These are phyloP conservation scores for Orbilia quercus DNA, from an alignment of 2,329 filamentous ascomycete genomes.

Conservation along the genomic window DNA sequence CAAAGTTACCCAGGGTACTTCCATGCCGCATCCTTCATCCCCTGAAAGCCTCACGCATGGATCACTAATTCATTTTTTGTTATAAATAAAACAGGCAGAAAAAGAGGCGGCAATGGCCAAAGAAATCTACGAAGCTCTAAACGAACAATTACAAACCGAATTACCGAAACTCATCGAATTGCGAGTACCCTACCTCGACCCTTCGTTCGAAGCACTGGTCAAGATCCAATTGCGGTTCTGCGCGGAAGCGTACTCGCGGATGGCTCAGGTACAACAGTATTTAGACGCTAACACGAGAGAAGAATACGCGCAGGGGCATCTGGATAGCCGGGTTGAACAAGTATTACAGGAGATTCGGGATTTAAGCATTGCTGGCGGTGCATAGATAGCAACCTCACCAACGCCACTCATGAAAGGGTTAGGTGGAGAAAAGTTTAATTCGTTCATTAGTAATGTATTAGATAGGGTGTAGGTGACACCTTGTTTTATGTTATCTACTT, in stretches of 20 bases:
- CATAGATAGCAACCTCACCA: too few species aligned
- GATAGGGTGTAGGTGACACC: too few species aligned
- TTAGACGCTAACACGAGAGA: conserved; percentile 94
- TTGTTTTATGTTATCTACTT: not conserved
- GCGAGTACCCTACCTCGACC: conserved; percentile 95
- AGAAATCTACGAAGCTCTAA: conserved; percentile 92
- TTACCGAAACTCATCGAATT: conserved; percentile 95
- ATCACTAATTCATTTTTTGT: conserved; percentile 2
- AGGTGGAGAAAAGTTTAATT: not conserved
- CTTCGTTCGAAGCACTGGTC: conserved; percentile 95
- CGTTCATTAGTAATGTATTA: too few species aligned
- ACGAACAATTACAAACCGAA: conserved; percentile 93
- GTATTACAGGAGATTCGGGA: conserved; percentile 97
- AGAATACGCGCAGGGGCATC: conserved; percentile 90
- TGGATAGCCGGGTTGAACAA: conserved; percentile 92
- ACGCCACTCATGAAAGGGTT: too few species aligned
- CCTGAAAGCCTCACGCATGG: not conserved
- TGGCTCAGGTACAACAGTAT: conserved; percentile 99
- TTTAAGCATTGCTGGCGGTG: conserved; percentile 86
- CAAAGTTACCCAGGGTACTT: conserved; percentile 80
- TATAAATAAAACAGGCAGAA: conserved; percentile 71
- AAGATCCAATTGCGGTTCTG: conserved; percentile 97
- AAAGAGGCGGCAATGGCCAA: conserved; percentile 96
- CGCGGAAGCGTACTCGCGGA: conserved; percentile 94
- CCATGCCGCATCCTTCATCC: not conserved